Evolutionary conservation across 306 rosid genomes (phyloP), one percentile per base, ranked within the genome.

Genomic region (Ziziphus jujuba): DNA sequence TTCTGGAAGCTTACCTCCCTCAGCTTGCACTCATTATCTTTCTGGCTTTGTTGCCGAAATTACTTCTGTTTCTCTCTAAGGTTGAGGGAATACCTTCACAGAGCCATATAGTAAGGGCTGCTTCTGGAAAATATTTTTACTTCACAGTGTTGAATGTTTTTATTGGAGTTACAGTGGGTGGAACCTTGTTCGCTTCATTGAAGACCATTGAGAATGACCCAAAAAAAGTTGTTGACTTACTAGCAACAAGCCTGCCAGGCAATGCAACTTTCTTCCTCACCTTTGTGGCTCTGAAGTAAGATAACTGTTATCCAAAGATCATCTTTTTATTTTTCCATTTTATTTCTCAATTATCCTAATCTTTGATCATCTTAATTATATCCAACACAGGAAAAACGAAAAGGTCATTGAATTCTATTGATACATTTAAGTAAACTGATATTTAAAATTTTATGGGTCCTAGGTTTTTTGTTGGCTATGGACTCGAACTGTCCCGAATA

Each of bases 391-490:
- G 21, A 49, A 15, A 15, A 49, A 16, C 7, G 14, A 15, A 19
- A 17, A 20, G 20, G 7, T 50, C 55, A 50, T 16, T 3, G 16
- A 15, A 17, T 34, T 43, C 6, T 24, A 45, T 24, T 49, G 43
- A 25, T 23, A 24, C 64, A 19, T 40, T 15, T 3, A 14, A 19
- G 5, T 38, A 56, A 72, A 73, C 69, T 72, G 71, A 56, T 60
- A 3, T 65, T 62, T 60, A 15, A 21, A 2, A 4, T 50, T 43
- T 43, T 20, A 24, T 68, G 73, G 69, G 33, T 66, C 38, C 69
- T 77, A 95, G 99, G 85, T 90, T 90, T 68, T 95, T 95, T 14
- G 79, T 90, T 44, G 99, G 97, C 61, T 95, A 90, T 66, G 99
- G 99, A 61, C 97, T 95, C 31, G 96, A 95, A 66, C 82, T 95